Percentiles rank a stretch among this genome's conserved stretches.
Conservation (phyloP, 1,284 basidiomycete genomes). For the Calocybe gambosa region DNA sequence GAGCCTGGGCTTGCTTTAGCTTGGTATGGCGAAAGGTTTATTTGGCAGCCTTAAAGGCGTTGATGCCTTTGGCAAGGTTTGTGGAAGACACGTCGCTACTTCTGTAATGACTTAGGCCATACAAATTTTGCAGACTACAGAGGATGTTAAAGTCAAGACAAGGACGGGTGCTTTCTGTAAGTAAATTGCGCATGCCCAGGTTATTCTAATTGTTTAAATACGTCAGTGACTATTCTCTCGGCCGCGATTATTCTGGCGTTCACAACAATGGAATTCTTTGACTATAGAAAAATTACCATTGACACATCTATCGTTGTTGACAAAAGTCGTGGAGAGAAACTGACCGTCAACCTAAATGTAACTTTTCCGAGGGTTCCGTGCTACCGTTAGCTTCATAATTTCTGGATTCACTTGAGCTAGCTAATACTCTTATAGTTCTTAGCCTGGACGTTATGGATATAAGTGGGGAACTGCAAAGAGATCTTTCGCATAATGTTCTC, state of each 20-base stretch:
- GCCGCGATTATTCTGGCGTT: slow-evolving; percentile 90
- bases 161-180: slow-evolving; percentile 85
- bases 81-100: slow-evolving; percentile 16
- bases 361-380: slow-evolving; percentile 97
- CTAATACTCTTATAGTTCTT: slow-evolving; percentile 54
- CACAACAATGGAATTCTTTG: slow-evolving; percentile 90
- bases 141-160: slow-evolving; percentile 97
- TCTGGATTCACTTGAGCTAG: background rate
- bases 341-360: slow-evolving; percentile 89
- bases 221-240: slow-evolving; percentile 85
- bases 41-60: slow-evolving; percentile 74
- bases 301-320: slow-evolving; percentile 93
- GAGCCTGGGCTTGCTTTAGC: slow-evolving; percentile 22
- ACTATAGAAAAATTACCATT: slow-evolving; percentile 83
- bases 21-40: slow-evolving; percentile 68
- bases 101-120: slow-evolving; percentile 1
- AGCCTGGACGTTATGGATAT: slow-evolving; percentile 98
- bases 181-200: slow-evolving; percentile 24
- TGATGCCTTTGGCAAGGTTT: slow-evolving; percentile 97
- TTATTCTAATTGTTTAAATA: slow-evolving; percentile 1
- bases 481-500: slow-evolving; percentile 83
- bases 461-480: slow-evolving; percentile 89
- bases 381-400: slow-evolving; percentile 64
- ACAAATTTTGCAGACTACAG: slow-evolving; percentile 61
- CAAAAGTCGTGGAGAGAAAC: slow-evolving; percentile 88